Conservation (phyloP, 164 flowering plant genomes). For the Kalanchoe fedtschenkoi region DNA sequence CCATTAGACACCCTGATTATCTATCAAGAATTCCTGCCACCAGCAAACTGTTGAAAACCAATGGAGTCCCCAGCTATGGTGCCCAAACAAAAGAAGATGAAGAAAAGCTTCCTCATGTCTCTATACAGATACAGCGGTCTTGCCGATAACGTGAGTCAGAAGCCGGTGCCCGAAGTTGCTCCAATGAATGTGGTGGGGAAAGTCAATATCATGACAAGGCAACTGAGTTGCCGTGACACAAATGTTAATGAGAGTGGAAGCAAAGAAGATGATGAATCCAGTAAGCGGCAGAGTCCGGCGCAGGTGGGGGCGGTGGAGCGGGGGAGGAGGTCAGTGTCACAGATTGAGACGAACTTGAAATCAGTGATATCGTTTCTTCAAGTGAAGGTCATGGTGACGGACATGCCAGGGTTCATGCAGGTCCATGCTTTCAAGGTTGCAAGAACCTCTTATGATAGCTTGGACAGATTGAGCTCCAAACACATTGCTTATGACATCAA, state of each 20-base stretch:
- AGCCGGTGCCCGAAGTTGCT: not conserved
- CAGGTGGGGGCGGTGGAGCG: constrained; percentile 13
- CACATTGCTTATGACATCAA: constrained; percentile 72
- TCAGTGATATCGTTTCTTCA: constrained; percentile 49
- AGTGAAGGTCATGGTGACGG: constrained; percentile 59
- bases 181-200: not conserved
- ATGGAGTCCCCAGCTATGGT: not conserved
- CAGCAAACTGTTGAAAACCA: not conserved
- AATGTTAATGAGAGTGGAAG: not conserved
- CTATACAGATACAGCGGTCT: not conserved
- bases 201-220: not conserved
- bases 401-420: constrained; percentile 88
- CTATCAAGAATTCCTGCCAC: too few species aligned
- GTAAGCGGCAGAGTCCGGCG: not conserved
- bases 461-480: constrained; percentile 68
- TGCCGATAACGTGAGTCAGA: not conserved
- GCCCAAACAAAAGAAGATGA: not conserved
- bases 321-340: constrained; percentile 49
- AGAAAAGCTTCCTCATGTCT: not conserved
- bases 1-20: not conserved
- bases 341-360: constrained; percentile 33
- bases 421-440: constrained; percentile 76
- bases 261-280: not conserved
- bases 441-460: constrained; percentile 46
- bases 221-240: not conserved